phyloP scores from a whole-genome alignment of 2,329 filamentous ascomycete genomes.

The Phaeosphaeria sp. region DNA sequence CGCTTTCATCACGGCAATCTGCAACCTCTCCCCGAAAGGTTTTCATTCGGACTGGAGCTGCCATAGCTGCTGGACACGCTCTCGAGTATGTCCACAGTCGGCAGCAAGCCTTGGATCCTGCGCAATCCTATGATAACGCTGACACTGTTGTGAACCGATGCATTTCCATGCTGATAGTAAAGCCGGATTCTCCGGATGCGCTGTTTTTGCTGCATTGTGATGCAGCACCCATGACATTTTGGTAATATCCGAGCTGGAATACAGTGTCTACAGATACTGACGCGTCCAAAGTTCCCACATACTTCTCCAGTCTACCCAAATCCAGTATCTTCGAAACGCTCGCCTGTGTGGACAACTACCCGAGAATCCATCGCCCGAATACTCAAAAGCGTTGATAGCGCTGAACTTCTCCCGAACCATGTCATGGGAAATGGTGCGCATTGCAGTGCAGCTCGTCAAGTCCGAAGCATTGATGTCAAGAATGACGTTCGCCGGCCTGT shows the following conservation, averaged over 20 bases:
- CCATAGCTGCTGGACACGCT: slow-evolving; percentile 13
- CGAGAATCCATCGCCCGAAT: background rate
- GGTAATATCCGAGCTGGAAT: background rate
- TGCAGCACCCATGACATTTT: slow-evolving; percentile 20
- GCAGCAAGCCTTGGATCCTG: slow-evolving; percentile 1
- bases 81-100: slow-evolving; percentile 10
- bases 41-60: slow-evolving; percentile 13
- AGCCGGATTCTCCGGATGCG: slow-evolving; percentile 12
- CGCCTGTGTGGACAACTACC: background rate
- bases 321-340: background rate
- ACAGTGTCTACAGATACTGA: background rate
- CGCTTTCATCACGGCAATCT: slow-evolving; percentile 4
- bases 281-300: slow-evolving; percentile 9
- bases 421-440: slow-evolving; percentile 22
- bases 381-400: slow-evolving; percentile 12
- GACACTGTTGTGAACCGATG: slow-evolving; percentile 6
- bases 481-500: slow-evolving; percentile 19
- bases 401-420: slow-evolving; percentile 18
- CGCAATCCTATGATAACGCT: slow-evolving; percentile 9
- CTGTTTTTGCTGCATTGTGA: slow-evolving; percentile 18
- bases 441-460: slow-evolving; percentile 8
- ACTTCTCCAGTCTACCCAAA: slow-evolving; percentile 12
- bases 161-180: slow-evolving; percentile 15
- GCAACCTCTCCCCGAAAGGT: slow-evolving; percentile 18
- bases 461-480: slow-evolving; percentile 6